Evolutionary conservation across 83 land plant species (phyloP), one percentile per base, ranked within the genome.

Genomic region (Thuja plicata): DNA sequence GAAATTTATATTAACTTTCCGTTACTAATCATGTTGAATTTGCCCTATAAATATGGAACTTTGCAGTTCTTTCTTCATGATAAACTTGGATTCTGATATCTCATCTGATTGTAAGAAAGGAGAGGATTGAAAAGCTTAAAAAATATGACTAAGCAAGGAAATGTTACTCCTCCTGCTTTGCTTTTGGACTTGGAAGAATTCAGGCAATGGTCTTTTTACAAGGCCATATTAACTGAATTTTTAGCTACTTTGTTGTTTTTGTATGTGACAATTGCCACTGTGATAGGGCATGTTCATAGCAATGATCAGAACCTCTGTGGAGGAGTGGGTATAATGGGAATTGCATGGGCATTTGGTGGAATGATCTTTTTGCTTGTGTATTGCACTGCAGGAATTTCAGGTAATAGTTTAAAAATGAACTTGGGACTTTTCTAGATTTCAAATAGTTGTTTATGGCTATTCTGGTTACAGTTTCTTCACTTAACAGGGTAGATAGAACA

Each of bases 381-480:
- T 78, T 87, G 87, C 87, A 87, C 88, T 8, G 87, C 88, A 37
- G 87, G 87, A 60, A 30, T 87, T 41, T 87, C 87, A 41, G 88
- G 88, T 87, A 55, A 9, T 45, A 30, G 2, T 34, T 62, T 21
- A 21, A 24, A 50, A 50, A 3, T 50, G 54, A 50, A 12, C 15
- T 50, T 50, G 54, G 54, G 54, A 50, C 15, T 12, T 50, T 50
- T 12, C 54, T 50, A 50, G 54, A 50, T 50, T 50, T 13, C 15
- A 50, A 50, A 50, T 50, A 54, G 57, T 16, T 54, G 19, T 16
- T 19, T 54, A 54, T 54, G 19, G 57, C 1, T 15, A 15, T 54
- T 15, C 15, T 15, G 12, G 57, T 54, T 54, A 54, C 57, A 54
- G 15, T 54, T 15, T 54, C 0, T 48, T 48, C 11, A 48, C 12